Conservation (phyloP, 75 land plant genomes). For the Cupressus sempervirens region DNA sequence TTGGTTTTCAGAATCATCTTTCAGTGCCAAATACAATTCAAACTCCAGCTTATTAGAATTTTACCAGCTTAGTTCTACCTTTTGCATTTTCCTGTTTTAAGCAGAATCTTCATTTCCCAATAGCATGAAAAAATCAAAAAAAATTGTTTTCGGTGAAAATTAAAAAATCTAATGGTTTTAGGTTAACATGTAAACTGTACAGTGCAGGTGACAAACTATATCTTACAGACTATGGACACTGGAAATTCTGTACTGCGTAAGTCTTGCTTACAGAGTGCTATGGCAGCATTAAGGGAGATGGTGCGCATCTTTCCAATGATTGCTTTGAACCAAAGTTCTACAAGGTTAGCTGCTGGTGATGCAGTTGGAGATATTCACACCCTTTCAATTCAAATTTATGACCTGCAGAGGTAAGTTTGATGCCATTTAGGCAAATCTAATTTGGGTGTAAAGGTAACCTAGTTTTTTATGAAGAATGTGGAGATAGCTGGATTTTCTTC, state of each 20-base stretch:
- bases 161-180: not conserved
- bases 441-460: not conserved
- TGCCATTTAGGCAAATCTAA: not conserved
- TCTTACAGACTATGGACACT: conserved; percentile 74
- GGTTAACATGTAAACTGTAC: not conserved
- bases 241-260: conserved; percentile 67
- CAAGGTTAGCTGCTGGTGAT: conserved; percentile 82
- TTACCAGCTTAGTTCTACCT: not conserved
- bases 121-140: not conserved
- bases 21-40: not conserved
- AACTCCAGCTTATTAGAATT: not conserved
- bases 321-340: conserved; percentile 58
- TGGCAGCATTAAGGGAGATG: conserved; percentile 71
- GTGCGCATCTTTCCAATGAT: conserved; percentile 84
- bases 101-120: not conserved
- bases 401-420: conserved; percentile 62
- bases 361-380: conserved; percentile 67
- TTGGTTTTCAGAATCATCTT: not conserved
- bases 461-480: not conserved
- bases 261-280: conserved; percentile 58
- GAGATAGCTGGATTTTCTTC: not conserved
- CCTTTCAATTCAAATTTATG: conserved; percentile 70
- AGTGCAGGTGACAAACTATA: conserved; percentile 66
- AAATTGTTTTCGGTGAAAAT: not conserved
- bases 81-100: not conserved